Evolutionary conservation across 2,329 filamentous ascomycete genomes (phyloP).

Genomic region (Stachybotrys chlorohalonatus): DNA sequence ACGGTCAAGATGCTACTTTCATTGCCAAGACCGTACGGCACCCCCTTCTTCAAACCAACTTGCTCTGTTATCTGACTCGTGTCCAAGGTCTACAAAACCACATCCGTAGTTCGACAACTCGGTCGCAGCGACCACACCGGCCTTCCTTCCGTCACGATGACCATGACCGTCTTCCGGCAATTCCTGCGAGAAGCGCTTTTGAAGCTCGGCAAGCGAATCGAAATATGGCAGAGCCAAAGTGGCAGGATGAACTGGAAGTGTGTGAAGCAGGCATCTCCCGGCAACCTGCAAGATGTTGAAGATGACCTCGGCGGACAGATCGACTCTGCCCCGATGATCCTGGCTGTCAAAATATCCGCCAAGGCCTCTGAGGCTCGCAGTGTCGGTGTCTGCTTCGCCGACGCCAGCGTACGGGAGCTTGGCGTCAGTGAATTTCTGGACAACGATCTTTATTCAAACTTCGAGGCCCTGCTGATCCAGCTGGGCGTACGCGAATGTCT

Average conservation of each 20-base stretch:
- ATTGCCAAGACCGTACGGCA: constrained; percentile 63
- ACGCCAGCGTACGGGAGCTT: constrained; percentile 90
- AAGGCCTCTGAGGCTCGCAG: constrained; percentile 76
- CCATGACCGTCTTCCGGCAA: constrained; percentile 86
- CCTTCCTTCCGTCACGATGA: constrained; percentile 90
- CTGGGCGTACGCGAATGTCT: constrained; percentile 91
- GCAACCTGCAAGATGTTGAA: constrained; percentile 93
- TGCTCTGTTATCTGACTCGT: background rate
- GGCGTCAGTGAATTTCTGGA: constrained; percentile 98
- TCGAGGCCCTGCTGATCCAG: constrained; percentile 92
- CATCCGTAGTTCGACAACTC: constrained; percentile 84
- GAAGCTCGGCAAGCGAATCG: constrained; percentile 79
- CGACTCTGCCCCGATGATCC: constrained; percentile 85
- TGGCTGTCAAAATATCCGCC: constrained; percentile 88
- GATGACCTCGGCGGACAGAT: constrained; percentile 84
- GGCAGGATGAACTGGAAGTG: constrained; percentile 89
- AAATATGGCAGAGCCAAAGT: constrained; percentile 73
- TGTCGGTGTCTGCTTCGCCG: constrained; percentile 94
- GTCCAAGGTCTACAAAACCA: constrained; percentile 84
- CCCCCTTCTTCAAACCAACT: background rate
- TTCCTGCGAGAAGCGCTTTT: constrained; percentile 93
- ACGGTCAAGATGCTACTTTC: constrained; percentile 75
- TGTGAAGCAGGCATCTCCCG: constrained; percentile 84
- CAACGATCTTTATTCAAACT: constrained; percentile 96
- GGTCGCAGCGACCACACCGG: constrained; percentile 77